Evolutionary conservation across 768 basidiomycete species (phyloP).

Genomic region (Mycena leptocephala): DNA sequence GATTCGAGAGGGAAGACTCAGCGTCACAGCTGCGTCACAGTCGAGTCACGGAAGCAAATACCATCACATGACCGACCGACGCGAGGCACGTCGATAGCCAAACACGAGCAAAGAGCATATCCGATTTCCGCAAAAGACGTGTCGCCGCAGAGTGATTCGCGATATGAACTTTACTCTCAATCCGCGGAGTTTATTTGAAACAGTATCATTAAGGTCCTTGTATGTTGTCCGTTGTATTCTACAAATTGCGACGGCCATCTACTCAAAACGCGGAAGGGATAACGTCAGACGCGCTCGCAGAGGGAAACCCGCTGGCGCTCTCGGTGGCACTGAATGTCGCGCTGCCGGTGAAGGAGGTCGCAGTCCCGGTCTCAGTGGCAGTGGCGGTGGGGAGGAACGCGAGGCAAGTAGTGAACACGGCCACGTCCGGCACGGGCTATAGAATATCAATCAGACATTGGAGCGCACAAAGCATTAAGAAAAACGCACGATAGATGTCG

Average conservation of each 20-base stretch:
- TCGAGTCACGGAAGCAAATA: too few species aligned
- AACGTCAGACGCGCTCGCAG: not conserved
- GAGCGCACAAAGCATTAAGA: not conserved
- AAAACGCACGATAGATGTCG: not conserved
- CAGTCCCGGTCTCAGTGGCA: not conserved
- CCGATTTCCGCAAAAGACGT: too few species aligned
- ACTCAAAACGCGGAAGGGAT: not conserved
- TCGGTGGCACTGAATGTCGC: not conserved
- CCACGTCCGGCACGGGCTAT: not conserved
- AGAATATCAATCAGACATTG: not conserved
- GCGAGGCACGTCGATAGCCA: too few species aligned
- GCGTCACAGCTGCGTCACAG: not conserved
- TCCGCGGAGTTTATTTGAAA: too few species aligned
- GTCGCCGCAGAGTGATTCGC: too few species aligned
- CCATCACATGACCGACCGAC: too few species aligned
- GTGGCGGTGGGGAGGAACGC: not conserved
- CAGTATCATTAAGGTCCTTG: not conserved
- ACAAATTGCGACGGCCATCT: not conserved
- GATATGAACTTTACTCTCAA: too few species aligned
- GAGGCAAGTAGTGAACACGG: slow-evolving; percentile 11
- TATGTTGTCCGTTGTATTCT: not conserved
- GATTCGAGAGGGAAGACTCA: too few species aligned
- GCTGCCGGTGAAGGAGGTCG: not conserved
- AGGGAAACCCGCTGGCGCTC: not conserved
- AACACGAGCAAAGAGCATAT: too few species aligned